phyloP scores from a whole-genome alignment of 176 grass and related monocot genomes.

The Thalia dealbata region DNA sequence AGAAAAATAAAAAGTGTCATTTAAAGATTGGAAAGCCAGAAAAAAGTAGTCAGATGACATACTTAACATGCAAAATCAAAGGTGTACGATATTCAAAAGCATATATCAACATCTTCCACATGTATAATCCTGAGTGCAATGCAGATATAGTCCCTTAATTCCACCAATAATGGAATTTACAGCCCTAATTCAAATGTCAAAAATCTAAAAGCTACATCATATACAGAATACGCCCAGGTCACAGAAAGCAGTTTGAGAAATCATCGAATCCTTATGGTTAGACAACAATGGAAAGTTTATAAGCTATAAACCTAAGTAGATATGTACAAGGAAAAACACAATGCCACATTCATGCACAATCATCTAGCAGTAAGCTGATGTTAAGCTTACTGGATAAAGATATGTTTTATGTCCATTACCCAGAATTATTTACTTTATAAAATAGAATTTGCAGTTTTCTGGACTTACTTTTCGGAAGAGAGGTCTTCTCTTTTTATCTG shows the following conservation, averaged over 20 bases:
- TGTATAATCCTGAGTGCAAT: background rate
- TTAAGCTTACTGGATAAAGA: background rate
- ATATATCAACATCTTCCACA: too few relatives aligned
- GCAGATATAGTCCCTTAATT: background rate
- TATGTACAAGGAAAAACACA: background rate
- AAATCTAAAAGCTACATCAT: background rate
- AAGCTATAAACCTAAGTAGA: too few relatives aligned
- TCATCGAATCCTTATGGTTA: too few relatives aligned
- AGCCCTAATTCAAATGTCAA: background rate
- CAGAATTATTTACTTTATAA: background rate
- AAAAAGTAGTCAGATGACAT: too few relatives aligned
- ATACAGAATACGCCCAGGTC: background rate
- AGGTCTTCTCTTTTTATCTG: slow-evolving; percentile 65
- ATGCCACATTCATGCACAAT: background rate
- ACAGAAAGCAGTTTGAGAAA: too few relatives aligned
- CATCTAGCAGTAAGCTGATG: background rate
- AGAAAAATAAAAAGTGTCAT: background rate
- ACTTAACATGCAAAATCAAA: too few relatives aligned
- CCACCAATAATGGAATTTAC: too few relatives aligned
- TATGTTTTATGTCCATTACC: background rate
- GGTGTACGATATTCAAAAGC: too few relatives aligned
- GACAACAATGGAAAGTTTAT: too few relatives aligned
- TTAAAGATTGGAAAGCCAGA: too few relatives aligned
- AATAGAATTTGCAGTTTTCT: background rate
- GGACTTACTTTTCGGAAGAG: slow-evolving; percentile 77